Conservation (phyloP, 305 asterid species). For the Plantago lanceolata region DNA sequence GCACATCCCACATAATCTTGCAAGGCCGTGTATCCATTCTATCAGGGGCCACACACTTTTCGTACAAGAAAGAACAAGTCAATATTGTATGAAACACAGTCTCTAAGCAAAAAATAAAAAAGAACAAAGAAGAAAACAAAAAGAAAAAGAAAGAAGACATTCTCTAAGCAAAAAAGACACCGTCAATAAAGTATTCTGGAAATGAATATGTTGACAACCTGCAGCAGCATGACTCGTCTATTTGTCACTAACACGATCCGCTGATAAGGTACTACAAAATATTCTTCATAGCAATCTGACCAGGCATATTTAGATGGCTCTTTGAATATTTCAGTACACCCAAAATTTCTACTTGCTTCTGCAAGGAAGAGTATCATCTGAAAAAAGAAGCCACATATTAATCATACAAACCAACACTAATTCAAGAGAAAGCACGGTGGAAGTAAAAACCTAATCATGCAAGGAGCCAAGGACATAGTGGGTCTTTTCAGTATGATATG, state of each 20-base stretch:
- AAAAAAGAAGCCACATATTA: constrained; percentile 28
- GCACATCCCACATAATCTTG: constrained; percentile 96
- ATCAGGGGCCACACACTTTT: constrained; percentile 69
- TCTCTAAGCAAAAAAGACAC: constrained; percentile 8
- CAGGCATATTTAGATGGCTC: constrained; percentile 98
- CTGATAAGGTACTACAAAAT: constrained; percentile 76
- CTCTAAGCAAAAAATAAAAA: constrained; percentile 12
- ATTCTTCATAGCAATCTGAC: constrained; percentile 82
- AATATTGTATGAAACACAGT: constrained; percentile 11
- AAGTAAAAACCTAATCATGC: constrained; percentile 5
- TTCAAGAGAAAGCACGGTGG: constrained; percentile 5
- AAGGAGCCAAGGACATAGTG: neutral
- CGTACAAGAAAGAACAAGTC: constrained; percentile 28
- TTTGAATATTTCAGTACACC: constrained; percentile 92
- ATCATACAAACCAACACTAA: constrained; percentile 15
- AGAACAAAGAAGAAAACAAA: too few species aligned
- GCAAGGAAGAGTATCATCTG: constrained; percentile 92
- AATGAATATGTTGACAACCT: constrained; percentile 42
- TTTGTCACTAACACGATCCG: constrained; percentile 85
- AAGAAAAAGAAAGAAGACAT: too few species aligned
- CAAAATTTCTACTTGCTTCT: constrained; percentile 90
- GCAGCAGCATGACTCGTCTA: constrained; percentile 82
- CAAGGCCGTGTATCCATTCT: constrained; percentile 84
- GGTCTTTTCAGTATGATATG: constrained; percentile 16
- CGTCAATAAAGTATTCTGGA: neutral